Conservation (phyloP, 805 yeast species). For the Yueomyces sp. region DNA sequence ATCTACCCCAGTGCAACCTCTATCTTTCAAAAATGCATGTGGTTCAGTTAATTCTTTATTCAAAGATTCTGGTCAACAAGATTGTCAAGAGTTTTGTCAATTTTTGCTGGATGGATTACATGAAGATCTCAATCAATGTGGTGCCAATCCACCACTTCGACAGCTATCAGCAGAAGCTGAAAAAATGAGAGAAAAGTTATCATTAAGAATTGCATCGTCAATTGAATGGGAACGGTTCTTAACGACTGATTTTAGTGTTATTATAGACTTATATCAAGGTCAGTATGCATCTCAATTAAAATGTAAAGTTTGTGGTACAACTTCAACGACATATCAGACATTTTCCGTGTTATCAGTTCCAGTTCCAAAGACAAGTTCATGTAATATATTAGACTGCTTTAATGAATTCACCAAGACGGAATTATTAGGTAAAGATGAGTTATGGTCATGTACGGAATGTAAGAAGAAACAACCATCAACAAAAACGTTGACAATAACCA, state of each 20-base stretch:
- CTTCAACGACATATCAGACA: constrained; percentile 81
- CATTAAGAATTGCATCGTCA: constrained; percentile 70
- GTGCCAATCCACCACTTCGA: constrained; percentile 37
- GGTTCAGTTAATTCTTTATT: constrained; percentile 68
- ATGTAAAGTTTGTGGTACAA: constrained; percentile 58
- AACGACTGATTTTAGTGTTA: constrained; percentile 64
- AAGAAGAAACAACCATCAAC: constrained; percentile 48
- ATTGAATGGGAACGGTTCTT: constrained; percentile 90
- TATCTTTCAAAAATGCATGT: constrained; percentile 50
- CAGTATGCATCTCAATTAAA: constrained; percentile 68
- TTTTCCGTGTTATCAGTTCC: constrained; percentile 75
- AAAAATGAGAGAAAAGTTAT: constrained; percentile 51
- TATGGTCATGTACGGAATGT: constrained; percentile 78
- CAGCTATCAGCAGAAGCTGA: constrained; percentile 67
- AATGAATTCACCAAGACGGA: constrained; percentile 70
- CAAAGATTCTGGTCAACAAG: constrained; percentile 78
- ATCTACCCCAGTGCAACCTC: constrained; percentile 35
- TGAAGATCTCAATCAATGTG: constrained; percentile 72
- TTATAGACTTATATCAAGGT: constrained; percentile 81
- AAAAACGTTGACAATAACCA: constrained; percentile 59
- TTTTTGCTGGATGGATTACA: constrained; percentile 82
- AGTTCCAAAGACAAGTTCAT: constrained; percentile 37
- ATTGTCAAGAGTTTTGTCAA: constrained; percentile 85
- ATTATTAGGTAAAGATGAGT: constrained; percentile 62
- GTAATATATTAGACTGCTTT: constrained; percentile 49